Evolutionary conservation across 495 filamentous ascomycete species (phyloP).

Genomic region (Talaromyces thailandensis): DNA sequence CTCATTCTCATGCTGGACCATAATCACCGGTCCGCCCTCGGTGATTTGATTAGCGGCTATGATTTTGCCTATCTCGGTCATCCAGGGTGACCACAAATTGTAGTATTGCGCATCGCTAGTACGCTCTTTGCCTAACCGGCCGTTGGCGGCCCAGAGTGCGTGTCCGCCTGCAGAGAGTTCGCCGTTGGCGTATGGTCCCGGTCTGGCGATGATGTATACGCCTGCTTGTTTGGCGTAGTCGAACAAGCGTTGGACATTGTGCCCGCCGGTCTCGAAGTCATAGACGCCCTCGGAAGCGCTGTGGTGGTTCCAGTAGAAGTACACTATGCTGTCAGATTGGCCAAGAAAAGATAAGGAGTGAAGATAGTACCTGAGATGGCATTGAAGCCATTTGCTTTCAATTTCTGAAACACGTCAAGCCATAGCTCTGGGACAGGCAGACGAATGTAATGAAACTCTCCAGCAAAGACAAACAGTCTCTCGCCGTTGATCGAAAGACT

Average conservation of each 20-base stretch:
- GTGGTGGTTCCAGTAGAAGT: slow-evolving; percentile 51
- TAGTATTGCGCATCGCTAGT: slow-evolving; percentile 35
- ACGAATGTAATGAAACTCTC: slow-evolving; percentile 50
- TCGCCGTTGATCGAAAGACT: slow-evolving; percentile 49
- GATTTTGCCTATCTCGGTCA: slow-evolving; percentile 34
- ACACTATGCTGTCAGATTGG: slow-evolving; percentile 30
- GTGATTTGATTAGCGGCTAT: slow-evolving; percentile 42
- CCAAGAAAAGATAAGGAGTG: slow-evolving; percentile 11
- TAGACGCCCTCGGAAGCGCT: slow-evolving; percentile 35
- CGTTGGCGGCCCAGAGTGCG: slow-evolving; percentile 43
- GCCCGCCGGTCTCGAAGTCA: slow-evolving; percentile 48
- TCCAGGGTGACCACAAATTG: slow-evolving; percentile 33
- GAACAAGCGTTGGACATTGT: slow-evolving; percentile 44
- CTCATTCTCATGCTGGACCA: slow-evolving; percentile 48
- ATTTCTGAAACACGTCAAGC: slow-evolving; percentile 54
- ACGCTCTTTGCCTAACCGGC: slow-evolving; percentile 34
- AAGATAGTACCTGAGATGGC: slow-evolving; percentile 24
- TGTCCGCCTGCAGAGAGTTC: slow-evolving; percentile 41
- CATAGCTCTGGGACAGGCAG: slow-evolving; percentile 51
- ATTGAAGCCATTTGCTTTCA: slow-evolving; percentile 50
- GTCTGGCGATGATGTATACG: slow-evolving; percentile 47
- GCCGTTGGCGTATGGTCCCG: slow-evolving; percentile 53
- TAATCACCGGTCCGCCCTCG: slow-evolving; percentile 42
- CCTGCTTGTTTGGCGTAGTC: slow-evolving; percentile 48
- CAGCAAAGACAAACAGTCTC: slow-evolving; percentile 47